Conservation (phyloP, 2,329 filamentous ascomycete species). For the Colletotrichum costaricense region DNA sequence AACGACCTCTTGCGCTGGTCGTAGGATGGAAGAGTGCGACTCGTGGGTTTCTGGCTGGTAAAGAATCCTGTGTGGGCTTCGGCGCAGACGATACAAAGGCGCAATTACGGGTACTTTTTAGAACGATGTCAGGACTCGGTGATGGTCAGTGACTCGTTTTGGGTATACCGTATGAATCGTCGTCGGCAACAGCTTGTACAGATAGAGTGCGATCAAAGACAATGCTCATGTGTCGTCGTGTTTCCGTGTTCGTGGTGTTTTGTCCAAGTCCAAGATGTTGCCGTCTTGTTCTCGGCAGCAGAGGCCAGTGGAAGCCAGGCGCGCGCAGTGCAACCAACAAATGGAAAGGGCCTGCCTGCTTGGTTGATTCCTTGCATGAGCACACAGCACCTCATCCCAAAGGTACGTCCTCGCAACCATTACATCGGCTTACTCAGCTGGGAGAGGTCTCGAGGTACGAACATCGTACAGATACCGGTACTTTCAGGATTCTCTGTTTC, state of each 20-base stretch:
- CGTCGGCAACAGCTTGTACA: not conserved
- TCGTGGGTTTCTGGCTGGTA: not conserved
- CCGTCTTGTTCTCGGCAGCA: not conserved
- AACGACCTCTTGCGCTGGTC: not conserved
- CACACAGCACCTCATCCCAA: not conserved
- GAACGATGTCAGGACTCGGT: not conserved
- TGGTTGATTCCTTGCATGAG: not conserved
- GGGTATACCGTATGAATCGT: not conserved
- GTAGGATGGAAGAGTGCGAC: not conserved
- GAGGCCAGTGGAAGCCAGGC: too few relatives aligned
- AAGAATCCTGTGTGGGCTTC: not conserved
- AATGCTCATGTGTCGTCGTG: not conserved
- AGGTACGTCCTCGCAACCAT: not conserved
- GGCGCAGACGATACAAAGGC: not conserved
- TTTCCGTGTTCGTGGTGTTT: not conserved
- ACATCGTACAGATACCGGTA: not conserved
- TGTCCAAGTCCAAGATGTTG: not conserved
- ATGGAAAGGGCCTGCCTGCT: not conserved
- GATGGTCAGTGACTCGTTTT: not conserved
- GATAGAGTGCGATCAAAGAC: not conserved
- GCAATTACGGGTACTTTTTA: not conserved
- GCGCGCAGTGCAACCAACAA: not conserved
- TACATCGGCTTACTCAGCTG: too few relatives aligned
- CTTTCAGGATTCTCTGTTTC: not conserved
- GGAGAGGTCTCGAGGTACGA: too few relatives aligned